A percentile compares a stretch with the other conserved stretches of the same genome.
These are phyloP conservation scores for Bruguiera sexangula DNA, from an alignment of 345 rosid genomes.

Conservation along the genomic window DNA sequence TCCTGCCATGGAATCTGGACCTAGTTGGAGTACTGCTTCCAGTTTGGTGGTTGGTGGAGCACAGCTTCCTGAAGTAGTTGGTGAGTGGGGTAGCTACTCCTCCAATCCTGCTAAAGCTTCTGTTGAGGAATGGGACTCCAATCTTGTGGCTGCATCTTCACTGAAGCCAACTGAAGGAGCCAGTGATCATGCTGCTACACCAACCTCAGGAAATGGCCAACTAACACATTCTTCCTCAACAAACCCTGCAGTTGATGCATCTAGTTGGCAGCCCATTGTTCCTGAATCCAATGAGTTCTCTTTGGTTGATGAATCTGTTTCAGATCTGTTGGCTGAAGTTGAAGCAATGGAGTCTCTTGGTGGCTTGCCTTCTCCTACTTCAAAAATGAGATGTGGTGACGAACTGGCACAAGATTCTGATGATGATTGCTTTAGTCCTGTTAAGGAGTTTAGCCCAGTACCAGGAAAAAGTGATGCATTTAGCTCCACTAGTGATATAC, in stretches of 20 bases:
- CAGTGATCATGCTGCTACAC: slow-evolving; percentile 53
- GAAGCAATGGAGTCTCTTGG: slow-evolving; percentile 93
- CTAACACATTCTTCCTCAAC: slow-evolving; percentile 36
- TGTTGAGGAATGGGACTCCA: slow-evolving; percentile 50
- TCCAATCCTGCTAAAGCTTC: slow-evolving; percentile 35
- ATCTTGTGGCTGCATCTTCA: slow-evolving; percentile 41
- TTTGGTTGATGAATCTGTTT: slow-evolving; percentile 85
- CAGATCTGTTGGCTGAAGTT: slow-evolving; percentile 97
- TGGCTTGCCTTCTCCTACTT: slow-evolving; percentile 77
- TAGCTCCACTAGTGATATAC: slow-evolving; percentile 68
- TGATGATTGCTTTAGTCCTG: slow-evolving; percentile 75
- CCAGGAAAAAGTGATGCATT: slow-evolving; percentile 64
- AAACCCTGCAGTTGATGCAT: slow-evolving; percentile 40
- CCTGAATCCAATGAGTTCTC: slow-evolving; percentile 63
- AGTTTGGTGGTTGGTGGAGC: slow-evolving; percentile 56
- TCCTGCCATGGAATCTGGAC: slow-evolving; percentile 57
- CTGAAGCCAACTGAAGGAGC: slow-evolving; percentile 44
- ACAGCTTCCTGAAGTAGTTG: slow-evolving; percentile 53
- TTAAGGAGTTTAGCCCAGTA: slow-evolving; percentile 59
- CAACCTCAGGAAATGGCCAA: slow-evolving; percentile 58
- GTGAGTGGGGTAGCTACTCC: slow-evolving; percentile 53
- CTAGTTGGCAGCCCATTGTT: slow-evolving; percentile 68
- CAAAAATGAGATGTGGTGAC: slow-evolving; percentile 40
- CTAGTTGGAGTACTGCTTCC: slow-evolving; percentile 67
- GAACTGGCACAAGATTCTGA: slow-evolving; percentile 61